A percentile compares a stretch with the other conserved stretches of the same genome.
These are phyloP conservation scores for Opeltia flavorubescens DNA, from an alignment of 495 filamentous ascomycete species.

Conservation along the genomic window DNA sequence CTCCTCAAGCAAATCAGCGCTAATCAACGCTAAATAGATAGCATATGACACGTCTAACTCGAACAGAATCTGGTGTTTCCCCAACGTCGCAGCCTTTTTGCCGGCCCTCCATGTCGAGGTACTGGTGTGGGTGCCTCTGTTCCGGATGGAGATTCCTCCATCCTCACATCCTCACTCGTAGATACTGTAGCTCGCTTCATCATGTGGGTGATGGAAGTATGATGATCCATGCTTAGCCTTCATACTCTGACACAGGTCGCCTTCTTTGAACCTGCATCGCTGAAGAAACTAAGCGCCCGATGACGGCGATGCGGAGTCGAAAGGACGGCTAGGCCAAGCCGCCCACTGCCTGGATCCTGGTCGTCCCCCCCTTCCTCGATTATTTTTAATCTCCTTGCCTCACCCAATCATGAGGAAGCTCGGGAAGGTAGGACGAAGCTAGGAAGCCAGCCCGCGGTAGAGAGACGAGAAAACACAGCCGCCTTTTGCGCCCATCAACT, in stretches of 20 bases:
- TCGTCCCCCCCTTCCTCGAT: neutral
- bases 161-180: too few relatives aligned
- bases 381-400: neutral
- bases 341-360: neutral
- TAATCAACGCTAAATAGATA: neutral
- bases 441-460: constrained; percentile 1
- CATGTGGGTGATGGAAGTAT: too few relatives aligned
- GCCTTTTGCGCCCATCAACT: constrained; percentile 1
- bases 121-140: too few relatives aligned
- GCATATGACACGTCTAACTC: neutral
- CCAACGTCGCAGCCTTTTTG: neutral
- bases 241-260: neutral
- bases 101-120: neutral
- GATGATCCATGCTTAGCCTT: too few relatives aligned
- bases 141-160: too few relatives aligned
- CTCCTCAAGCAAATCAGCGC: neutral
- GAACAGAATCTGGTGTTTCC: neutral
- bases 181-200: too few relatives aligned
- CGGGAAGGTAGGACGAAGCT: neutral
- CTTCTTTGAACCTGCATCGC: neutral
- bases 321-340: neutral
- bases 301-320: neutral
- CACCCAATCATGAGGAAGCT: neutral
- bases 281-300: constrained; percentile 2
- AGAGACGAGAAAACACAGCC: neutral